These are phyloP conservation scores for Hydnomerulius pinastri DNA, from an alignment of 768 basidiomycete genomes.

Conservation along the genomic window DNA sequence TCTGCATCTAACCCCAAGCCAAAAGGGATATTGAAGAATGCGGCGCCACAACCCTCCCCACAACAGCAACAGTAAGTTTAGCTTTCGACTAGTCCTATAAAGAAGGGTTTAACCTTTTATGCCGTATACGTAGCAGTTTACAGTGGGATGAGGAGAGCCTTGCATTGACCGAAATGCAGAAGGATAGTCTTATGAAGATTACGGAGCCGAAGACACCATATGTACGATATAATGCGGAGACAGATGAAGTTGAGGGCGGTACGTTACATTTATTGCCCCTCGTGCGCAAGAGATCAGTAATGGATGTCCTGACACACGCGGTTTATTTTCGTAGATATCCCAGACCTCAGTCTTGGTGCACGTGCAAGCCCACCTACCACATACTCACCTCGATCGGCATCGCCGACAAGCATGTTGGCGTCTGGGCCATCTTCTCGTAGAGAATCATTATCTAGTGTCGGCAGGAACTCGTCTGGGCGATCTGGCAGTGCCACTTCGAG, in stretches of 20 bases:
- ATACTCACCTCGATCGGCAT: conserved; percentile 46
- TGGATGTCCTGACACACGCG: neutral
- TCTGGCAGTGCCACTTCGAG: conserved; percentile 68
- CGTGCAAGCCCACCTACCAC: conserved; percentile 36
- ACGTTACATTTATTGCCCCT: conserved; percentile 21
- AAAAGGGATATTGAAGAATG: conserved; percentile 90
- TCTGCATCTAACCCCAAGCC: conserved; percentile 72
- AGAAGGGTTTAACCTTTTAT: neutral
- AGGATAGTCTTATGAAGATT: conserved; percentile 98
- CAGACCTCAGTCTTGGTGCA: conserved; percentile 64
- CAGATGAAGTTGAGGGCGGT: conserved; percentile 87
- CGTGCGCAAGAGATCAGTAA: neutral
- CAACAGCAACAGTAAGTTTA: conserved; percentile 55
- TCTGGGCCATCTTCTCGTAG: conserved; percentile 74
- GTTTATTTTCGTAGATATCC: conserved; percentile 63
- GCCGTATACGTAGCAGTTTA: conserved; percentile 50
- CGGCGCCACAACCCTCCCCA: conserved; percentile 43
- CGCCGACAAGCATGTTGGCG: conserved; percentile 60
- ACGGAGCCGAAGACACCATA: conserved; percentile 97
- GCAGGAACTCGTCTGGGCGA: conserved; percentile 53
- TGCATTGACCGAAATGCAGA: conserved; percentile 88
- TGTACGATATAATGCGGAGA: conserved; percentile 86
- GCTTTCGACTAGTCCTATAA: too few species aligned
- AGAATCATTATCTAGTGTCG: conserved; percentile 69
- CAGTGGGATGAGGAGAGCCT: conserved; percentile 97